Percentiles rank a stretch among this genome's conserved stretches.
phyloP scores from a whole-genome alignment of 441 rosid species.

The Breynia disticha region DNA sequence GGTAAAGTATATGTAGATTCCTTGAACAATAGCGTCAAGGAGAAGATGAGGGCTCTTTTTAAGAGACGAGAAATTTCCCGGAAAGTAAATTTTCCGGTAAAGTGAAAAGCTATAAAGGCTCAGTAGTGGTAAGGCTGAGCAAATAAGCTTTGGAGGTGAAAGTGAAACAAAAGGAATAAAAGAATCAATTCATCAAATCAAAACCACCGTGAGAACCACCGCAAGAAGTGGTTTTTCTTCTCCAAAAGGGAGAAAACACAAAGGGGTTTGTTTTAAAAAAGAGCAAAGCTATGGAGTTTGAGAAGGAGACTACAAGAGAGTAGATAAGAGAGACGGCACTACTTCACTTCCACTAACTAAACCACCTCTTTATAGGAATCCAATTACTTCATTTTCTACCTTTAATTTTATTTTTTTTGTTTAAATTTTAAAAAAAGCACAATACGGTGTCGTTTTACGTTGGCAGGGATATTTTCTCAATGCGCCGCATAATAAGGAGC shows the following conservation, averaged over 20 bases:
- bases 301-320: neutral
- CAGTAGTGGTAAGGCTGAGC: no score
- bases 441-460: no score
- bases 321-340: neutral
- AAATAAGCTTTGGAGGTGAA: no score
- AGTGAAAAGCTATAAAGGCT: neutral
- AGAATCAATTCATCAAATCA: slow-evolving; percentile 2
- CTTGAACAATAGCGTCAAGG: slow-evolving; percentile 33
- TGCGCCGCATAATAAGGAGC: no score
- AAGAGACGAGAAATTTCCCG: slow-evolving; percentile 46
- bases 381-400: no score
- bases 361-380: no score
- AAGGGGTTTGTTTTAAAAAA: neutral
- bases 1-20: slow-evolving; percentile 3
- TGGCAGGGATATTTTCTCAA: no score
- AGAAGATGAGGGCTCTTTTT: slow-evolving; percentile 27
- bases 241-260: no score
- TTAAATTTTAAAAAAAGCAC: no score
- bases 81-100: slow-evolving; percentile 23
- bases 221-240: no score
- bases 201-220: neutral
- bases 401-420: no score
- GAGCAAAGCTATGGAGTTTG: neutral
- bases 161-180: neutral
- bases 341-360: no score